These are phyloP conservation scores for Platanus orientalis DNA, from an alignment of 164 flowering plant species.

Conservation along the genomic window DNA sequence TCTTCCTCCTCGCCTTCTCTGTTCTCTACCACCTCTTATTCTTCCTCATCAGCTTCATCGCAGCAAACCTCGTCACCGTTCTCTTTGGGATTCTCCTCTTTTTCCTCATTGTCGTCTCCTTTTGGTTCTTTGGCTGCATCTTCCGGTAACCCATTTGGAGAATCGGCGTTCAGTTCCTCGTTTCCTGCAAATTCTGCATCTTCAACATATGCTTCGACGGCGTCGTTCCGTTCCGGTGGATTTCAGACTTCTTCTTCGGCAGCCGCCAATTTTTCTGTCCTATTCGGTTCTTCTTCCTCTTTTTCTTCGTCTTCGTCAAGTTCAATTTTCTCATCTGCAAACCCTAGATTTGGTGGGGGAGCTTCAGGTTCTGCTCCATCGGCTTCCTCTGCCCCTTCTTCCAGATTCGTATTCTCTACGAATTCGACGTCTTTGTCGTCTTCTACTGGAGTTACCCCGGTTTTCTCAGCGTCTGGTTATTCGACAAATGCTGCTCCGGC, in stretches of 20 bases:
- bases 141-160: neutral
- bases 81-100: neutral
- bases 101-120: neutral
- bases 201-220: neutral
- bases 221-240: neutral
- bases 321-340: neutral
- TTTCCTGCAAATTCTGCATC: neutral
- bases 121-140: neutral
- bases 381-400: neutral
- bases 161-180: neutral
- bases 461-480: neutral
- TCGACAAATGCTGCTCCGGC: constrained; percentile 3
- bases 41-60: neutral
- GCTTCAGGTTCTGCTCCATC: constrained; percentile 8
- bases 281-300: constrained; percentile 9
- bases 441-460: neutral
- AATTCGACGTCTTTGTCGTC: neutral
- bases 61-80: neutral
- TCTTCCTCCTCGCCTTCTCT: neutral
- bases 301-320: no score
- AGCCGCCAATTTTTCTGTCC: neutral
- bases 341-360: constrained; percentile 7
- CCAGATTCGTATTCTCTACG: neutral
- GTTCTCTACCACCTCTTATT: neutral
- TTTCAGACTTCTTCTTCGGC: neutral